Percentiles rank a stretch among this genome's conserved stretches.
Conservation (phyloP, 225 moss, liverwort and hornwort species). For the Physcomitrellopsis africana region DNA sequence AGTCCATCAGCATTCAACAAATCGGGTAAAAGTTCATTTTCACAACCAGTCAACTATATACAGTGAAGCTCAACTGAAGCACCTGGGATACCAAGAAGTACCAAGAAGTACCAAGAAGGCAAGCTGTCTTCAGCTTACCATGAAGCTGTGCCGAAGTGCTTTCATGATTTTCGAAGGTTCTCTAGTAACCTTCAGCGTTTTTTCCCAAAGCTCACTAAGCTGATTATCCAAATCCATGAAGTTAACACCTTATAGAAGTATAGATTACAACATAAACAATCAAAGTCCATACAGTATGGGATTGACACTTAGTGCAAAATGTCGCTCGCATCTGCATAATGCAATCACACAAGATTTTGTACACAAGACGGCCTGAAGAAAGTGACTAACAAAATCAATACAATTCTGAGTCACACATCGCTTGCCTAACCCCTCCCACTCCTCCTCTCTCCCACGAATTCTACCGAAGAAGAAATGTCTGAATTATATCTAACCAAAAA, state of each 20-base stretch:
- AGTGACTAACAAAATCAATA: neutral
- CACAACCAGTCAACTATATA: neutral
- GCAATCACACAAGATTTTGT: neutral
- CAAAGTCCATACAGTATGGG: neutral
- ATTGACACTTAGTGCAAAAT: neutral
- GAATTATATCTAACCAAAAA: slow-evolving; percentile 9
- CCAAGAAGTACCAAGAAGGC: slow-evolving; percentile 6
- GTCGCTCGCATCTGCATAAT: neutral
- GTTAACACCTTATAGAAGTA: neutral
- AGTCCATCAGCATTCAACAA: neutral
- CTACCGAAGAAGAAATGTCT: neutral
- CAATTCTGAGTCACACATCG: neutral
- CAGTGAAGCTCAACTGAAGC: slow-evolving; percentile 6
- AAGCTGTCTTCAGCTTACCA: slow-evolving; percentile 56
- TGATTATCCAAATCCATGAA: slow-evolving; percentile 33
- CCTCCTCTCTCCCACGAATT: no score
- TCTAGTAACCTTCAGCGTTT: slow-evolving; percentile 77
- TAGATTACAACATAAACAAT: neutral
- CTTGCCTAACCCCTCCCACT: neutral
- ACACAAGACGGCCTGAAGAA: neutral
- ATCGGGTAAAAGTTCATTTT: no score
- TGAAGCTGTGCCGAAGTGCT: slow-evolving; percentile 93
- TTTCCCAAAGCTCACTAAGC: slow-evolving; percentile 92
- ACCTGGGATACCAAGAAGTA: slow-evolving; percentile 9
- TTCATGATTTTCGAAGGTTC: slow-evolving; percentile 89